Evolutionary conservation across 2,329 filamentous ascomycete species (phyloP), one percentile per base, ranked within the genome.

Genomic region (Berkeleyomyces basicola): DNA sequence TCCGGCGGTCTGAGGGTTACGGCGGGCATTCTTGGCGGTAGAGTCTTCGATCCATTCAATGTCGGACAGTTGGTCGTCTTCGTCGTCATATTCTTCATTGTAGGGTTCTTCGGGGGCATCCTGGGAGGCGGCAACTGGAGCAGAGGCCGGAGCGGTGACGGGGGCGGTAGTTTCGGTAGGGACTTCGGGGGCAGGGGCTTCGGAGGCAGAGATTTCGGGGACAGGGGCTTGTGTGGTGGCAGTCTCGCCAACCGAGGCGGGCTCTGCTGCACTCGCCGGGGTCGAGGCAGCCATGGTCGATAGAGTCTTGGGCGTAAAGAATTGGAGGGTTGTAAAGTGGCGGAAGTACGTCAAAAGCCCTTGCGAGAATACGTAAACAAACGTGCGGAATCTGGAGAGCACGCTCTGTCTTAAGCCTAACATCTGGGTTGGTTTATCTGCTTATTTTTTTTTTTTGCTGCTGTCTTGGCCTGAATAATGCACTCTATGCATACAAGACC

Each of bases 1-100:
- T 36, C 58, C 58, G 6, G 60, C 63, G 11, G 63, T 60, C n/a
- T 64, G 63, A 16, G 63, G 63, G 60, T 64, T 64, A 31, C 63
- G 63, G 40, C 63, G 63, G 55, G 55, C 49, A 7, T 39, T 55
- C 46, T 43, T 58, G 3, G 61, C 43, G 40, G 36, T 14, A 4
- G 47, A 36, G n/a, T 43, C 47, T 9, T 47, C 59, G 47, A 36
- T 72, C 68, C 68, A 67, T 64, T 64, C 59, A 33, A 64, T 64
- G 37, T 64, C 63, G 9, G 63, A 64, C 16, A 62, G 60, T 66
- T 80, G 77, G 14, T 83, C 79, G 49, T 85, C 79, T 64, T 84
- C 83, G 65, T 87, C 81, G 65, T 84, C 82, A 63, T 84, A 82
- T 51, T 84, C 77, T 7, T 85, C 83, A 42, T 83, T 78, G 42